These are phyloP conservation scores for Vickermania spadyakhi DNA, from an alignment of 208 protist species.

Conservation along the genomic window DNA sequence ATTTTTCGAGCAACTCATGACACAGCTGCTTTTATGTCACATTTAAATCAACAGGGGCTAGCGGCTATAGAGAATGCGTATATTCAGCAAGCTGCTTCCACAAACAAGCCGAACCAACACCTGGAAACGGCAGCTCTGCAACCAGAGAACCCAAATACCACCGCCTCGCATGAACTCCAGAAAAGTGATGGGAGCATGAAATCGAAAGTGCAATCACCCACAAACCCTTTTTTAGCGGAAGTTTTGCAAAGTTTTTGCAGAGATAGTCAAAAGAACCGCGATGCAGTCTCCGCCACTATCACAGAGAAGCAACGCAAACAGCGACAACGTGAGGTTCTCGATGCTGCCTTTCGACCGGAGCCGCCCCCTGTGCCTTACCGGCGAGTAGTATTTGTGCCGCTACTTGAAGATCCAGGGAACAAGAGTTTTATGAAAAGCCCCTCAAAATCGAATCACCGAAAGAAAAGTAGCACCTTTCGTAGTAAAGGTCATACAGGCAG, in stretches of 20 bases:
- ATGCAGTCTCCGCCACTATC: not conserved
- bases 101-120: not conserved
- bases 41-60: not conserved
- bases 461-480: too few species aligned
- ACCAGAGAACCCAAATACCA: not conserved
- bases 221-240: not conserved
- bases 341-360: not conserved
- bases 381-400: not conserved
- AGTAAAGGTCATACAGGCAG: too few species aligned
- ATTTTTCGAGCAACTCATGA: conserved; percentile 12
- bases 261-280: not conserved
- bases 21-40: conserved; percentile 4
- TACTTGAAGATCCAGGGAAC: not conserved
- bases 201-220: too few species aligned
- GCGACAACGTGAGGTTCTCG: not conserved
- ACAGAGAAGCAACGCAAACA: not conserved
- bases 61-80: not conserved
- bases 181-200: too few species aligned
- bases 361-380: not conserved
- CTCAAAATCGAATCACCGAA: too few species aligned
- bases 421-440: too few species aligned
- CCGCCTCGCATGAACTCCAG: not conserved
- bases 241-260: not conserved
- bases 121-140: not conserved
- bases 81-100: not conserved